Evolutionary conservation across 1,284 basidiomycete species (phyloP).

Genomic region (Cutaneotrichosporon sp.): DNA sequence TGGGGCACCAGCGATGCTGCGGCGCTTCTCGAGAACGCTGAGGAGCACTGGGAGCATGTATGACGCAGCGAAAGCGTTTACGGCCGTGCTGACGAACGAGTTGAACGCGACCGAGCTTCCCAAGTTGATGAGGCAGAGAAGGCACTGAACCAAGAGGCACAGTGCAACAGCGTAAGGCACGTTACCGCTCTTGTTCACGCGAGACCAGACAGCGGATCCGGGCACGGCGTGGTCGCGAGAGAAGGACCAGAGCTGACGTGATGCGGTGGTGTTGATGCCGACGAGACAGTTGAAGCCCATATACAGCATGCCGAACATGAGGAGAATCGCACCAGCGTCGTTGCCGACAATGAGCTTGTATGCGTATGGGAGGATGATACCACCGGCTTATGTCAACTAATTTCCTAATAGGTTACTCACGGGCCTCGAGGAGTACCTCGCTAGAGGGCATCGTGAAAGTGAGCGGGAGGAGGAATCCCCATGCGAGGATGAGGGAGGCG

Average conservation of each 20-base stretch:
- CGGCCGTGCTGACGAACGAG: constrained; percentile 26
- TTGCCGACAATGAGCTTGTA: constrained; percentile 25
- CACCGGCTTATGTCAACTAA: constrained; percentile 9
- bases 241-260: constrained; percentile 24
- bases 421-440: constrained; percentile 23
- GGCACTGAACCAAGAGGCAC: constrained; percentile 21
- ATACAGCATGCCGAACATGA: constrained; percentile 21
- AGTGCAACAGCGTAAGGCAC: constrained; percentile 22
- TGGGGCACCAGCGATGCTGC: constrained; percentile 13
- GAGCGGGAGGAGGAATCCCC: constrained; percentile 20
- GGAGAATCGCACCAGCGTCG: constrained; percentile 18
- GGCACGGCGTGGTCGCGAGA: constrained; percentile 28
- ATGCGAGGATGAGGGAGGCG: constrained; percentile 18
- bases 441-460: constrained; percentile 24
- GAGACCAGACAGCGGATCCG: constrained; percentile 21
- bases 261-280: constrained; percentile 24
- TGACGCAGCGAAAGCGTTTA: constrained; percentile 21
- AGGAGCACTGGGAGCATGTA: constrained; percentile 24
- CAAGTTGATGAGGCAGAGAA: constrained; percentile 28
- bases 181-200: constrained; percentile 20
- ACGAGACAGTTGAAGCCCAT: constrained; percentile 27
- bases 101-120: constrained; percentile 28
- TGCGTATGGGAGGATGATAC: constrained; percentile 19
- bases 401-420: constrained; percentile 14
- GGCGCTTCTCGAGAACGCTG: constrained; percentile 17